Base-by-base conservation (phyloP, 1,284 basidiomycete genomes). In the Austroboletus niveus region DNA sequence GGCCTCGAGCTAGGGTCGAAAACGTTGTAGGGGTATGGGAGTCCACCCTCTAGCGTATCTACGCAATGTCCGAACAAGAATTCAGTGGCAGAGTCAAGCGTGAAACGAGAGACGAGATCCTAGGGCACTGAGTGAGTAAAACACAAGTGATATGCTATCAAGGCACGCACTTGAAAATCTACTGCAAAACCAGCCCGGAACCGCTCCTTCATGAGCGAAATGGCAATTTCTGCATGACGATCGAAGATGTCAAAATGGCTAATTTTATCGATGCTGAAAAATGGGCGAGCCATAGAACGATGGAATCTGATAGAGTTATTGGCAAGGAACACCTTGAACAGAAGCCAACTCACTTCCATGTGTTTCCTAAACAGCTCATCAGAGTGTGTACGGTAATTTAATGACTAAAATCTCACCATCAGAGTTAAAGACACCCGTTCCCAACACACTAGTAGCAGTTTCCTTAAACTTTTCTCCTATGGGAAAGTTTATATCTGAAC, bases 241-340 rank as follows among this genome's bases (percentile, higher is more conserved):
- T 74, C 73, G 49, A 78, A 78, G 17, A 74, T 66, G 11, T 79
- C 73, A 48, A 79, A 77, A 53, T 80, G 70, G 31, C 67, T 69
- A 39, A 80, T 75, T 34, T 69, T 62, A 34, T 79, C 75, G 6
- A 69, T 68, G 53, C 45, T 71, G 60, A 78, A 77, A 58, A 74
- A 77, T 1, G 77, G 77, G 4, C 78, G 72, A 1, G 76, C 72
- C 63, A 78, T 75, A 1, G 61, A 58, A 29, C 78, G 72, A 55
- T 79, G 78, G 52, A 73, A 68, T 52, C 72, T 74, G 15, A 20
- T 45, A 4, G 20, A 4, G 3, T 11, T 8, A 49, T 30, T 20
- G 47, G 9, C 17, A 35, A 9, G 24, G 9, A 35, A 7, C 6
- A 35, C 2, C 4, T 8, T 9, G 24, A 41, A 35, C n/a, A 9